A percentile compares a stretch with the other conserved stretches of the same genome.
Evolutionary conservation across 306 rosid species (phyloP).

Genomic region (Corylus americana): DNA sequence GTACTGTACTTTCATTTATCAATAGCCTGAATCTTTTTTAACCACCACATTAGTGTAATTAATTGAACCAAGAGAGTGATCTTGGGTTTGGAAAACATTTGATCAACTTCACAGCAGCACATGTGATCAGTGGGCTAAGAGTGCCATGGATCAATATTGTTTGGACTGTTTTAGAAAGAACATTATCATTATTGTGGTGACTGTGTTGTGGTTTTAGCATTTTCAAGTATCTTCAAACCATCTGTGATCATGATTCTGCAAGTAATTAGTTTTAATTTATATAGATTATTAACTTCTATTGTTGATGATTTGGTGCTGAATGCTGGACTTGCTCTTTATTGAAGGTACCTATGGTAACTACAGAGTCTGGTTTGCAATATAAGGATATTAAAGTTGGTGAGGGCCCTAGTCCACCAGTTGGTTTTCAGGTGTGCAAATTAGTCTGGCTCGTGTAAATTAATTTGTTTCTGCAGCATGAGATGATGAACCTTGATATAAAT

Average conservation of each 20-base stretch:
- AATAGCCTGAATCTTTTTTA: neutral
- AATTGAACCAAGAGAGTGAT: neutral
- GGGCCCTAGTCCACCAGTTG: constrained; percentile 92
- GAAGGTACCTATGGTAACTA: constrained; percentile 81
- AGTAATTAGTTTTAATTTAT: constrained; percentile 5
- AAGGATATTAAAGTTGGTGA: constrained; percentile 85
- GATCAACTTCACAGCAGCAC: neutral
- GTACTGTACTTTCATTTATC: neutral
- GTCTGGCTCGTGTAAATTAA: constrained; percentile 27
- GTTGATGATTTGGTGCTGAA: constrained; percentile 15
- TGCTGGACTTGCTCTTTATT: constrained; percentile 28
- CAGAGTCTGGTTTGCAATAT: constrained; percentile 89
- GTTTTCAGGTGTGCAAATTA: constrained; percentile 73
- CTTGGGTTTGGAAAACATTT: constrained; percentile 8
- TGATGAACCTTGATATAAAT: neutral
- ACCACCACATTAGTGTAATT: neutral
- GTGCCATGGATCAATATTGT: neutral
- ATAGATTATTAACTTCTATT: constrained; percentile 20
- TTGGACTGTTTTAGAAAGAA: neutral
- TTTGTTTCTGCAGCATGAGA: neutral
- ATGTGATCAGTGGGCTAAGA: neutral
- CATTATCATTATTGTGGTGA: neutral
- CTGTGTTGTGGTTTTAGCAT: neutral
- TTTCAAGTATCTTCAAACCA: constrained; percentile 15
- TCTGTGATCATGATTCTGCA: neutral